Evolutionary conservation across 441 rosid species (phyloP), one percentile per base, ranked within the genome.

Genomic region (Gossypium schwendimanii): DNA sequence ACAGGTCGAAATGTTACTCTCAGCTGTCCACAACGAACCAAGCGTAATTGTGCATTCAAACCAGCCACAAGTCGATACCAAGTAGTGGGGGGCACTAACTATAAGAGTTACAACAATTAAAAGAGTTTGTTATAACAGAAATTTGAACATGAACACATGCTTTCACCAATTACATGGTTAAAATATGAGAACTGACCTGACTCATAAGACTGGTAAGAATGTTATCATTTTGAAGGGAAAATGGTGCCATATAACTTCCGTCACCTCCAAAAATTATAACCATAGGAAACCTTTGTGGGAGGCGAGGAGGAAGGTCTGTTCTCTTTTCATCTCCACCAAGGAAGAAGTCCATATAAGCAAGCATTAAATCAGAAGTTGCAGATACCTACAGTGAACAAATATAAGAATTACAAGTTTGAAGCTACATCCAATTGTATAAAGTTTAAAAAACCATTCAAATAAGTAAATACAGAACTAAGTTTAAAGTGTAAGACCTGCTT

Each of bases 291-390:
- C 97, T 88, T 79, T 92, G 96, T 75, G 71, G 79, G 36, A 94
- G 88, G 50, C 80, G 87, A 78, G 97, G 96, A 77, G 99, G 99
- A 81, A 89, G 96, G 79, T 94, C 98, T 23, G 86, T 80, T 84
- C 98, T 85, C 79, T 96, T 96, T 84, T 96, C 99, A 84, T 96
- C 99, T 50, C 99, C 98, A 14, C 99, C 99, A 78, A 96, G 97
- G 86, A 91, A 96, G 87, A 96, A 92, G 84, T 96, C 99, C 81
- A 96, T 75, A 87, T 96, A 94, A 66, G 97, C 99, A 24, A 96
- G 94, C 98, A 94, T 91, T 82, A 96, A 82, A 87, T 96, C 99
- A 57, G 99, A 84, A 79, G 95, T 92, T 52, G 98, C 99, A 72
- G 98, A 97, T 21, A 96, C 98, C 99, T 96, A 78, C 24, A 80